Evolutionary conservation across 768 basidiomycete genomes (phyloP).

Genomic region (Boletus insuetus): DNA sequence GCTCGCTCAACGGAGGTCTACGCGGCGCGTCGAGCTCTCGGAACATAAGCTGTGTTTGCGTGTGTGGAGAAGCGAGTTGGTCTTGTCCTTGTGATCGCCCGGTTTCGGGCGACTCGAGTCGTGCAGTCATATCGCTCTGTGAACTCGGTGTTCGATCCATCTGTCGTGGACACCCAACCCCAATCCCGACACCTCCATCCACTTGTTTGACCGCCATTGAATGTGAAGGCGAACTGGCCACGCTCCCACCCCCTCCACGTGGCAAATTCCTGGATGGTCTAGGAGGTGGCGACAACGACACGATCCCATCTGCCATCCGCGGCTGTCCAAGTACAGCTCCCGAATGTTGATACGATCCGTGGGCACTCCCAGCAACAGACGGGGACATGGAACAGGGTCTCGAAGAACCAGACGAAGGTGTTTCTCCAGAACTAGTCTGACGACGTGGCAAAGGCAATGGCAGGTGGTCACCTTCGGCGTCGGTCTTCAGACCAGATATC

Average conservation of each 20-base stretch:
- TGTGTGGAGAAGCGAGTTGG: slow-evolving; percentile 8
- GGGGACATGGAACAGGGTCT: slow-evolving; percentile 41
- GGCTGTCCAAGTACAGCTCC: not conserved
- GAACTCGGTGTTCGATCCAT: slow-evolving; percentile 23
- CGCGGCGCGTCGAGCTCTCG: slow-evolving; percentile 42
- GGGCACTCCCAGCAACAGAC: slow-evolving; percentile 36
- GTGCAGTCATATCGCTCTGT: slow-evolving; percentile 34
- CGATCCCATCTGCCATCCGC: slow-evolving; percentile 19
- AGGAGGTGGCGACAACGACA: slow-evolving; percentile 30
- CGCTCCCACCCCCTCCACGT: slow-evolving; percentile 12
- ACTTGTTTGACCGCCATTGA: slow-evolving; percentile 4
- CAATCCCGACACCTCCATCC: not conserved
- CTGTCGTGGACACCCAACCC: slow-evolving; percentile 1
- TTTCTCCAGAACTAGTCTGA: slow-evolving; percentile 10
- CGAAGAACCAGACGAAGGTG: slow-evolving; percentile 32
- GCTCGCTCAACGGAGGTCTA: slow-evolving; percentile 49
- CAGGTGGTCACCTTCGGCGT: slow-evolving; percentile 1
- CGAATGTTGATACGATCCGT: slow-evolving; percentile 36
- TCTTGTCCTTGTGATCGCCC: slow-evolving; percentile 5
- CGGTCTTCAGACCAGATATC: slow-evolving; percentile 8
- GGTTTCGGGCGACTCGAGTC: slow-evolving; percentile 5
- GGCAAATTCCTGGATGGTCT: slow-evolving; percentile 12
- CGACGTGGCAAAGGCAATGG: slow-evolving; percentile 12
- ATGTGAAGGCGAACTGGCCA: slow-evolving; percentile 5
- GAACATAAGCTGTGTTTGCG: slow-evolving; percentile 42